Evolutionary conservation across 257 asterid genomes (phyloP), one percentile per base, ranked within the genome.

Genomic region (Rubia yunnanensis): DNA sequence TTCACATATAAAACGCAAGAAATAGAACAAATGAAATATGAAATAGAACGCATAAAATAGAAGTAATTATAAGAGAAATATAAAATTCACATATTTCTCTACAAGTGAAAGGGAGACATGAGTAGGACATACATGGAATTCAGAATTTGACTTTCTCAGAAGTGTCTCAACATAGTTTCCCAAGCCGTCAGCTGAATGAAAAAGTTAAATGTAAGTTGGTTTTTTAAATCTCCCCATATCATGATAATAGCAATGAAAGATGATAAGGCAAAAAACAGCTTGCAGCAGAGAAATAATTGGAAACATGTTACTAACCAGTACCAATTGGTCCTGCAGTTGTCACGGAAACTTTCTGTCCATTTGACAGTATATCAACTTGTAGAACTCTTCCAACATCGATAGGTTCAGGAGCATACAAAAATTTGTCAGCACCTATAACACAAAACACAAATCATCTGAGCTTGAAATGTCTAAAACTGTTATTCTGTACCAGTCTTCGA

Each of bases 361-460:
- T 79, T 55, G 76, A 76, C 36, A 67, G 74, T 48, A 94, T 80
- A 75, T 87, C 95, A 10, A 88, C 99, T 73, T 85, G 86, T 80
- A 94, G 75, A 58, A 88, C 68, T 81, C 95, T 81, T 63, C 97
- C 99, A 72, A 94, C 95, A 63, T 94, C 99, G 76, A 80, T 75
- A 20, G 99, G 97, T 79, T 94, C 99, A 5, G 97, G 99, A 61
- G 96, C 99, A 75, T 92, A 92, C 65, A 85, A 83, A 20, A 70
- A 77, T 76, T 92, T 92, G 82, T 80, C 81, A 9, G 98, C 98
- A 78, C 95, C 98, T 92, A 54, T 36, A 30, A 52, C 65, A 70
- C 54, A 31, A 69, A 52, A 69, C 22, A 27, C 23, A 27, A 15
- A 70, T 52, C 30, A 17, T 35, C 15, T 30, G 46, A 49, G 60